phyloP scores from a whole-genome alignment of 2,329 filamentous ascomycete species.

The Pseudofabraea citricarpa region DNA sequence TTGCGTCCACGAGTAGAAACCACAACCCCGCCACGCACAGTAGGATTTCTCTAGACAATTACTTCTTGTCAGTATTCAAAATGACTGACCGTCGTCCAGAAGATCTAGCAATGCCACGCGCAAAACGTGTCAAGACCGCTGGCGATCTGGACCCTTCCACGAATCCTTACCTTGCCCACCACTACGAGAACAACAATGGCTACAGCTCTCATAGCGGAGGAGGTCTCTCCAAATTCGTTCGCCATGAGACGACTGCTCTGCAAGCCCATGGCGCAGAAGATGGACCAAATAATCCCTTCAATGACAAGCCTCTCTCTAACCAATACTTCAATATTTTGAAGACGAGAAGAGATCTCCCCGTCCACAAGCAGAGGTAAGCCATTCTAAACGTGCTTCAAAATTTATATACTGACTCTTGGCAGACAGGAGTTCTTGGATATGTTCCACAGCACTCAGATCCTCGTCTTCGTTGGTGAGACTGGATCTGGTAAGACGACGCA shows the following conservation, averaged over 20 bases:
- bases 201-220: slow-evolving; percentile 28
- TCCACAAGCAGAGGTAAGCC: slow-evolving; percentile 78
- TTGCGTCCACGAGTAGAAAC: slow-evolving; percentile 7
- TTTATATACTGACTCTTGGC: slow-evolving; percentile 12
- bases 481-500: slow-evolving; percentile 99
- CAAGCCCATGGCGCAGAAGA: slow-evolving; percentile 74
- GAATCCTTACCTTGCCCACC: slow-evolving; percentile 92
- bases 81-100: slow-evolving; percentile 56
- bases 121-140: slow-evolving; percentile 37
- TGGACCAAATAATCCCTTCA: slow-evolving; percentile 82
- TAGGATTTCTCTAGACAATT: no score
- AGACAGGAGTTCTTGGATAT: slow-evolving; percentile 89
- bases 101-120: slow-evolving; percentile 39
- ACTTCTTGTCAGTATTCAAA: slow-evolving; percentile 11
- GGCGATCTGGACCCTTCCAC: slow-evolving; percentile 43
- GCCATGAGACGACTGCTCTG: slow-evolving; percentile 74
- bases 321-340: slow-evolving; percentile 90
- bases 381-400: background rate
- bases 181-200: slow-evolving; percentile 54
- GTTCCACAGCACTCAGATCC: slow-evolving; percentile 90
- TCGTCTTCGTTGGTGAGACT: slow-evolving; percentile 98
- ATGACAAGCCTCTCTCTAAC: slow-evolving; percentile 66
- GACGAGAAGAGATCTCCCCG: slow-evolving; percentile 77
- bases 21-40: no score
- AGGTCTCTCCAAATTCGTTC: slow-evolving; percentile 60